Evolutionary conservation across 2,329 filamentous ascomycete species (phyloP).

Genomic region (Aquanectria penicillioides): DNA sequence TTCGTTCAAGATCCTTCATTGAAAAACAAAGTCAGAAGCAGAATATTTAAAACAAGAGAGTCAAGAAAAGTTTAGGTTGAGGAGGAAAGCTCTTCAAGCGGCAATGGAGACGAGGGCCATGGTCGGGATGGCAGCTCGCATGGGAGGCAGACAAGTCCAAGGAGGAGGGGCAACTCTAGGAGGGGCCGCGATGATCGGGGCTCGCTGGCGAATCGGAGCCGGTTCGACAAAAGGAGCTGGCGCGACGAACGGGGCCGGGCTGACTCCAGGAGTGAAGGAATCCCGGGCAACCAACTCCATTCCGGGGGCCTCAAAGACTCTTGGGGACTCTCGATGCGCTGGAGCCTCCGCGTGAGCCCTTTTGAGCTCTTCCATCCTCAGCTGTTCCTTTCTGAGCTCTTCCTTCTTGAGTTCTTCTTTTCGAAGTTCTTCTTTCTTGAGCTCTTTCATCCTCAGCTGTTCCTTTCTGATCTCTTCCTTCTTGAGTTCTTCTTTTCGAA

Average conservation of each 20-base stretch:
- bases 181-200: not conserved
- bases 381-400: no score
- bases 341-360: no score
- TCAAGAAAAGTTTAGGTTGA: not conserved
- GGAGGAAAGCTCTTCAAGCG: not conserved
- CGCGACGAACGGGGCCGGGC: not conserved
- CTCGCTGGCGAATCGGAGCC: not conserved
- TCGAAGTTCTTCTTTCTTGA: no score
- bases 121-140: not conserved
- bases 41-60: not conserved
- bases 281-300: no score
- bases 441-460: no score
- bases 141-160: not conserved
- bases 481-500: no score
- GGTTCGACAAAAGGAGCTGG: not conserved
- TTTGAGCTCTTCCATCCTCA: no score
- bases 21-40: not conserved
- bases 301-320: no score
- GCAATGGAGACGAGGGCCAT: not conserved
- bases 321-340: no score
- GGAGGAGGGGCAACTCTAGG: not conserved
- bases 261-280: constrained; percentile 5
- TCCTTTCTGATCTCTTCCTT: no score
- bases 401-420: no score
- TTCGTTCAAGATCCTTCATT: no score